A percentile compares a stretch with the other conserved stretches of the same genome.
phyloP scores from a whole-genome alignment of 2,329 filamentous ascomycete genomes.

The Aspergillus brasiliensis region DNA sequence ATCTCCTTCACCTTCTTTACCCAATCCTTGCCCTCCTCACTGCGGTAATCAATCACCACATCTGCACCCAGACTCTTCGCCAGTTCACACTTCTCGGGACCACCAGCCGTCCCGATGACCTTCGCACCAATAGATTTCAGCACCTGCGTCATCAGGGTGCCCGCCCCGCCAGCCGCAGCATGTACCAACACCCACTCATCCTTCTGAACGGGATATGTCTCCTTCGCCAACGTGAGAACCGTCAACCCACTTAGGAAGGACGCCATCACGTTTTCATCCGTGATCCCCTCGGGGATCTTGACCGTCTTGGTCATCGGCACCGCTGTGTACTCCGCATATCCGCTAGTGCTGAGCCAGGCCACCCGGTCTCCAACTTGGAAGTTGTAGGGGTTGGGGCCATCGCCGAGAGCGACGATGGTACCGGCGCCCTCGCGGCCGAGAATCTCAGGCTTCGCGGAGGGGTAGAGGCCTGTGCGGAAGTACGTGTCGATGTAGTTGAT shows the following conservation, averaged over 20 bases:
- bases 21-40: slow-evolving; percentile 78
- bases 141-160: slow-evolving; percentile 73
- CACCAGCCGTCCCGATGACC: slow-evolving; percentile 78
- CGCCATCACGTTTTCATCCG: slow-evolving; percentile 66
- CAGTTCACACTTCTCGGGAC: slow-evolving; percentile 69
- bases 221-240: slow-evolving; percentile 75
- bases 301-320: slow-evolving; percentile 57
- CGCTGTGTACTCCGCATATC: slow-evolving; percentile 64
- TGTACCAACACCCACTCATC: slow-evolving; percentile 84
- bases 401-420: slow-evolving; percentile 64
- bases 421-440: slow-evolving; percentile 81
- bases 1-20: slow-evolving; percentile 84
- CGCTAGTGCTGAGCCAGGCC: slow-evolving; percentile 62
- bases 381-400: slow-evolving; percentile 52
- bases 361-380: slow-evolving; percentile 70
- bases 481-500: slow-evolving; percentile 93
- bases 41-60: slow-evolving; percentile 74
- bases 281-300: slow-evolving; percentile 65
- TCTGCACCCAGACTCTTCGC: slow-evolving; percentile 69
- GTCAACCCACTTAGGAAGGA: slow-evolving; percentile 80
- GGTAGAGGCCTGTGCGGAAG: slow-evolving; percentile 83
- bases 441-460: slow-evolving; percentile 68
- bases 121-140: slow-evolving; percentile 71
- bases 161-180: slow-evolving; percentile 82
- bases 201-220: slow-evolving; percentile 69